These are phyloP conservation scores for Aspergillus aculeatinus DNA, from an alignment of 2,329 filamentous ascomycete species.

Conservation along the genomic window DNA sequence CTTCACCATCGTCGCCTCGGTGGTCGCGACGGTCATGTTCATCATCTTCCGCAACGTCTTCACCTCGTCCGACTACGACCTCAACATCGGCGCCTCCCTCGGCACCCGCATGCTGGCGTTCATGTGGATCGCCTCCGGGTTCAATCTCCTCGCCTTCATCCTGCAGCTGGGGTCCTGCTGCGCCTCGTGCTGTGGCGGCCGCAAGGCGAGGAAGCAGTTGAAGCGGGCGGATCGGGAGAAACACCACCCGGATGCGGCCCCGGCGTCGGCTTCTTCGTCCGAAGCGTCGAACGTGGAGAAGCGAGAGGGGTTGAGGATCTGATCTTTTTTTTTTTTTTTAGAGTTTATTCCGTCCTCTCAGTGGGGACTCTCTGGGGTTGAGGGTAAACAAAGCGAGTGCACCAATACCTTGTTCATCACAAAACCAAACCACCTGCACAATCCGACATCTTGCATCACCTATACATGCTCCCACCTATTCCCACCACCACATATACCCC, in stretches of 20 bases:
- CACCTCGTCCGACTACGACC: conserved; percentile 61
- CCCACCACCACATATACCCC: neutral
- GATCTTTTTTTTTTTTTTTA: too few species aligned
- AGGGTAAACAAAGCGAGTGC: too few species aligned
- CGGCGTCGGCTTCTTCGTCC: neutral
- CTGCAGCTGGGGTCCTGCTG: conserved; percentile 76
- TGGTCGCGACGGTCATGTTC: conserved; percentile 81
- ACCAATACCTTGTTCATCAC: too few species aligned
- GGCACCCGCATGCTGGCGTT: conserved; percentile 77
- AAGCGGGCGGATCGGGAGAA: conserved; percentile 15
- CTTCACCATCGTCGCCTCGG: conserved; percentile 65
- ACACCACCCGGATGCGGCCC: conserved; percentile 13
- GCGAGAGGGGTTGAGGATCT: neutral
- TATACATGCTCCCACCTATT: neutral
- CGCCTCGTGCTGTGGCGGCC: conserved; percentile 54
- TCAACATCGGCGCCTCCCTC: conserved; percentile 73
- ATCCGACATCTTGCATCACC: too few species aligned
- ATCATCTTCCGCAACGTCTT: conserved; percentile 77
- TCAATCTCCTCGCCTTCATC: conserved; percentile 67
- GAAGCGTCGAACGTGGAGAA: neutral
- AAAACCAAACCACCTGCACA: too few species aligned
- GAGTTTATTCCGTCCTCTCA: too few species aligned
- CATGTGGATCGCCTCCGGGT: conserved; percentile 78
- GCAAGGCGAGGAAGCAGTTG: conserved; percentile 37
- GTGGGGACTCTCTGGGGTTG: too few species aligned